Conservation (phyloP, 768 basidiomycete genomes). For the Podaxis sp. region DNA sequence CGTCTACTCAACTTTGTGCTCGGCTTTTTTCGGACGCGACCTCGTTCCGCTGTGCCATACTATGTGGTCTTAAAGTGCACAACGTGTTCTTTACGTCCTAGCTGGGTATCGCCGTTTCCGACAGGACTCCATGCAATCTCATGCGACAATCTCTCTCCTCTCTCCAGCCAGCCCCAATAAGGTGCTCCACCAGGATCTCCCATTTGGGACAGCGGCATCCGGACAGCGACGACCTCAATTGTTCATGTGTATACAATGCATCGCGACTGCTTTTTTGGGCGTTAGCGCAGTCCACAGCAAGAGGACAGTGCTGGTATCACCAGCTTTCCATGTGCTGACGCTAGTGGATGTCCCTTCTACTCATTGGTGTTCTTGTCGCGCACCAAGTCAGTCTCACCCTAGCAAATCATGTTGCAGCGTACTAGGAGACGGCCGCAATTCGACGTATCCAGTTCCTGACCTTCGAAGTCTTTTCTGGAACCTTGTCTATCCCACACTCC, state of each 20-base stretch:
- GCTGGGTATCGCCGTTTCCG: not conserved
- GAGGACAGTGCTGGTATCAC: not conserved
- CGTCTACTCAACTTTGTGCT: not conserved
- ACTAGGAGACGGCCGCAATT: too few relatives aligned
- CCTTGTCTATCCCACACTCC: too few relatives aligned
- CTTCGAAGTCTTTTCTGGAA: too few relatives aligned
- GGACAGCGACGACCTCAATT: not conserved
- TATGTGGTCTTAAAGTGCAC: not conserved
- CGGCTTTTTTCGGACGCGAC: not conserved
- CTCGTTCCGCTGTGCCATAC: not conserved
- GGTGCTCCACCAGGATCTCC: not conserved
- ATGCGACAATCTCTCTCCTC: not conserved
- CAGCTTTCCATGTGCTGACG: not conserved
- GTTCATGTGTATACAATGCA: not conserved
- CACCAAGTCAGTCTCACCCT: too few relatives aligned
- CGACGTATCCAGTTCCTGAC: too few relatives aligned
- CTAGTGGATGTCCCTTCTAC: too few relatives aligned
- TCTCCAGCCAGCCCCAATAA: not conserved
- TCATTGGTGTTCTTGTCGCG: too few relatives aligned
- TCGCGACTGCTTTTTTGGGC: not conserved
- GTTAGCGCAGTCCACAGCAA: not conserved
- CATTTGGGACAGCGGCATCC: not conserved
- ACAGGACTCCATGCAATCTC: not conserved
- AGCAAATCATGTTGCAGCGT: too few relatives aligned
- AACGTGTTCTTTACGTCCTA: not conserved